Evolutionary conservation across 2,329 filamentous ascomycete genomes (phyloP), one percentile per base, ranked within the genome.

Genomic region (Pseudogymnoascus sp.): DNA sequence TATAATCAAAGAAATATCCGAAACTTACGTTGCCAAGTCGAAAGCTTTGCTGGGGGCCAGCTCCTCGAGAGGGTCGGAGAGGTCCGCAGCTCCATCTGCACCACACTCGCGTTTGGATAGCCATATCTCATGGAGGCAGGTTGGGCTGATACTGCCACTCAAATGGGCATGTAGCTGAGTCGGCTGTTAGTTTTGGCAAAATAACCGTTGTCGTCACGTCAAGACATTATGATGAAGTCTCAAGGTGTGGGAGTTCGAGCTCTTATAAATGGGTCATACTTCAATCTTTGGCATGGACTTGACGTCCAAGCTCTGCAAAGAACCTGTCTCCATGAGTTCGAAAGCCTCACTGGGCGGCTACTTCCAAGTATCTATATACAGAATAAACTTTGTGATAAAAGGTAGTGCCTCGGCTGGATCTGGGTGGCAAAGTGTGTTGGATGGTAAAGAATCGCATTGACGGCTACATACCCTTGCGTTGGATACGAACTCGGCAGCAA

Each of bases 61-160:
- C 35, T 85, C 82, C 0, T 83, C 67, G 13, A 89, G 73, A 1
- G 90, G 90, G 69, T 94, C 89, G 59, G 85, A 78, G 1, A 92
- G 75, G 12, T 7, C 35, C 8, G 21, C 12, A 8, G 78, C 71
- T 2, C 85, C 81, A 21, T 78, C 70, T 4, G 79, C 77, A 6
- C 80, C 74, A 18, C 71, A 68, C 3, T 76, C 74, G 63, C 81
- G 83, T 71, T 86, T 89, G 61, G 73, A 72, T 58, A 76, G 68
- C 89, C 90, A 94, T 70, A 93, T 85, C 37, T 89, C 82, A 70
- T 91, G 88, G 1, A 94, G 82, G 64, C 84, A 87, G 68, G 84
- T 76, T 33, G 87, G 83, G 70, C 83, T 87, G 72, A 94, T 90
- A 72, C 87, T 91, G 60, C 90, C 89, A 40, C 85, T 89, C 48